phyloP scores from a whole-genome alignment of 768 basidiomycete genomes.

The Lactarius deliciosus region DNA sequence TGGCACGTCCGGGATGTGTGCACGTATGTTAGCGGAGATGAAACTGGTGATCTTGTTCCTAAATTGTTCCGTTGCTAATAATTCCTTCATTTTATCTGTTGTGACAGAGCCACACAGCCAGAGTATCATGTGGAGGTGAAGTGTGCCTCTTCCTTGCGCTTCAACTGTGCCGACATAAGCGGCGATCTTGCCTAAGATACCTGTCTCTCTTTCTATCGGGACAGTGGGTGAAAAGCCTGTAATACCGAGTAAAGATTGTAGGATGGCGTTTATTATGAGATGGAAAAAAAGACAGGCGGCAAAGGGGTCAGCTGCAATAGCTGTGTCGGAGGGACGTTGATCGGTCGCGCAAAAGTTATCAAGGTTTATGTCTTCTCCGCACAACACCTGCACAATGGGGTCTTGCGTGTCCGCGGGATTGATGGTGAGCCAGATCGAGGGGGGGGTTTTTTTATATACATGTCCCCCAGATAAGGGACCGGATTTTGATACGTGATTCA shows the following conservation, averaged over 20 bases:
- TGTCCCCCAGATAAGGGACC: background rate
- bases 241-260: background rate
- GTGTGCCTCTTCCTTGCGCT: background rate
- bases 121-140: background rate
- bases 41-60: too few relatives aligned
- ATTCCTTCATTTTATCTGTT: too few relatives aligned
- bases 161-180: background rate
- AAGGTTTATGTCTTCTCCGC: conserved; percentile 45
- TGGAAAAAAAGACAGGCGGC: background rate
- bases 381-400: conserved; percentile 46
- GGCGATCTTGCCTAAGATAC: background rate
- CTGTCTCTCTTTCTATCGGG: background rate
- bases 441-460: background rate
- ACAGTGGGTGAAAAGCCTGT: background rate
- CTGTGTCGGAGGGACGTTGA: conserved; percentile 41
- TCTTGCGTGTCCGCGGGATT: conserved; percentile 44
- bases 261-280: background rate
- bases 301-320: background rate
- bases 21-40: too few relatives aligned
- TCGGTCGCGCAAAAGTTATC: conserved; percentile 41
- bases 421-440: conserved; percentile 44
- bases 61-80: too few relatives aligned
- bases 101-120: background rate
- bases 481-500: background rate
- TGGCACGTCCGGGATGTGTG: too few relatives aligned